These are phyloP conservation scores for Ceratobasidium sp. DNA, from an alignment of 1,284 basidiomycete species.

Conservation along the genomic window DNA sequence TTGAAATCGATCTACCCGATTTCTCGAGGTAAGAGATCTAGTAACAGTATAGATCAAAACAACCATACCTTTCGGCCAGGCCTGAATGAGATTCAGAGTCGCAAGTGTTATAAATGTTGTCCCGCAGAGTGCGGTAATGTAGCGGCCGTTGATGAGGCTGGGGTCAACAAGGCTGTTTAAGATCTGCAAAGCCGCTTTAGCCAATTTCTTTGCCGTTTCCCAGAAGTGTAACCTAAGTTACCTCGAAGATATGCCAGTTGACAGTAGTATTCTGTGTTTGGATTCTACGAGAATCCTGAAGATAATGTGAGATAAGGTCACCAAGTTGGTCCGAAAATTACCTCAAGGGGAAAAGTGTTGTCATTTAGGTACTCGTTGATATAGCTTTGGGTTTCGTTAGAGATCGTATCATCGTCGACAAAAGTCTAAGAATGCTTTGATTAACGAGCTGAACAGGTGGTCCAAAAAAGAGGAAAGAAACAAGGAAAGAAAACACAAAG, in stretches of 20 bases:
- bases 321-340: background rate
- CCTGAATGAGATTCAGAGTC: slow-evolving; percentile 35
- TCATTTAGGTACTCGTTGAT: slow-evolving; percentile 5
- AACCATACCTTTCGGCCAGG: slow-evolving; percentile 31
- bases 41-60: too few relatives aligned
- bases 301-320: background rate
- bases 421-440: background rate
- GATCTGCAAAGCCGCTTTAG: background rate
- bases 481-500: too few relatives aligned
- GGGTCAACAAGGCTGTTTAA: background rate
- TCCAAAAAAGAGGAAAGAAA: too few relatives aligned
- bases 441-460: background rate
- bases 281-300: too few relatives aligned
- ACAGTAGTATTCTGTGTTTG: too few relatives aligned
- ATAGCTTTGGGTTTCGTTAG: background rate
- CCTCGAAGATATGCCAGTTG: too few relatives aligned
- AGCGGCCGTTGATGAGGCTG: slow-evolving; percentile 18
- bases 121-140: slow-evolving; percentile 37
- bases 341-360: slow-evolving; percentile 7
- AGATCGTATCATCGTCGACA: slow-evolving; percentile 32
- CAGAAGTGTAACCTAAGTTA: too few relatives aligned
- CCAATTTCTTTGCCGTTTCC: too few relatives aligned
- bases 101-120: slow-evolving; percentile 28
- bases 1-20: slow-evolving; percentile 27
- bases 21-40: too few relatives aligned